These are phyloP conservation scores for Colletotrichum trifolii DNA, from an alignment of 2,329 filamentous ascomycete genomes.

Conservation along the genomic window DNA sequence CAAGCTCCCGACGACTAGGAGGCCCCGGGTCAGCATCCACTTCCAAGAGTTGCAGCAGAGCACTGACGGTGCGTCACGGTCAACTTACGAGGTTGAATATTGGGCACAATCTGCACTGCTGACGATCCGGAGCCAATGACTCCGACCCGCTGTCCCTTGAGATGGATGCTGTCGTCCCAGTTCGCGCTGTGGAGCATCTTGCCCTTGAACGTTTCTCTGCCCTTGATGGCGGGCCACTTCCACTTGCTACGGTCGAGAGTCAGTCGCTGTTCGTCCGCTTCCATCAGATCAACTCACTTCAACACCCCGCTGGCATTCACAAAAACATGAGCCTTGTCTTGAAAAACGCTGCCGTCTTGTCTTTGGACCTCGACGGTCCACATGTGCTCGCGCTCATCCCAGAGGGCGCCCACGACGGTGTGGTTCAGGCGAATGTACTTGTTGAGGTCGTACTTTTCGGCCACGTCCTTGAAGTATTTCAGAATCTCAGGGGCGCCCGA, in stretches of 20 bases:
- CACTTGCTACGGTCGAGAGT: conserved; percentile 36
- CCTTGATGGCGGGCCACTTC: conserved; percentile 46
- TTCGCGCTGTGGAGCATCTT: conserved; percentile 44
- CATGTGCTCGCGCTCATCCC: conserved; percentile 40
- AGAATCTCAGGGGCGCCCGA: conserved; percentile 41
- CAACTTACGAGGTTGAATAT: conserved; percentile 38
- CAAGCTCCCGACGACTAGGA: conserved; percentile 20
- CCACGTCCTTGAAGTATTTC: conserved; percentile 41
- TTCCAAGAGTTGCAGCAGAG: no score
- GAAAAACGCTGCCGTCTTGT: conserved; percentile 24
- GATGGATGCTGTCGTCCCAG: conserved; percentile 43
- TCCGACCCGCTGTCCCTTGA: conserved; percentile 43
- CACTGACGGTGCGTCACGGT: not conserved
- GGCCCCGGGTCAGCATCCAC: not conserved
- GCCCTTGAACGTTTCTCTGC: conserved; percentile 44
- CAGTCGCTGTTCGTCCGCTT: not conserved
- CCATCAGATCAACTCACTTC: conserved; percentile 47
- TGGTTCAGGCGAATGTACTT: conserved; percentile 40
- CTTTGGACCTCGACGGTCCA: conserved; percentile 37
- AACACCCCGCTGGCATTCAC: conserved; percentile 55
- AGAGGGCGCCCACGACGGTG: conserved; percentile 37
- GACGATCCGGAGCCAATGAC: conserved; percentile 45
- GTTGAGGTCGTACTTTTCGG: conserved; percentile 39
- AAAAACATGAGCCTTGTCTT: conserved; percentile 39
- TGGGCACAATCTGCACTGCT: conserved; percentile 47